Evolutionary conservation across 208 protist genomes (phyloP).

Genomic region (Novymonas esmeraldas): DNA sequence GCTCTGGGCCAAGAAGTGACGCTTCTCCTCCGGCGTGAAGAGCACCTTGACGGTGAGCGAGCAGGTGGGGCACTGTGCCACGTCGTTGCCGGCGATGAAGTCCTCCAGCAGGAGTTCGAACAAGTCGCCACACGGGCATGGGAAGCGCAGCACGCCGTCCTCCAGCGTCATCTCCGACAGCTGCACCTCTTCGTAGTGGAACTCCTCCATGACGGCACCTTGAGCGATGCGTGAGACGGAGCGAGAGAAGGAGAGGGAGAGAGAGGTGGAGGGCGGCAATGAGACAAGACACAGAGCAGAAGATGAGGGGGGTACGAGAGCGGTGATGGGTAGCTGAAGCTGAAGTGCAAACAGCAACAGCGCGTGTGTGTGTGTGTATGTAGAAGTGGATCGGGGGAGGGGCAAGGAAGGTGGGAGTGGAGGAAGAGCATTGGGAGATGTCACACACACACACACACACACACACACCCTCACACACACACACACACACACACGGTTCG

Average conservation of each 20-base stretch:
- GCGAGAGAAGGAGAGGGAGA: slow-evolving; percentile 7
- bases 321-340: too few species aligned
- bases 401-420: not conserved
- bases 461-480: too few species aligned
- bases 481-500: too few species aligned
- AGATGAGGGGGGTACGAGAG: too few species aligned
- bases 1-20: slow-evolving; percentile 35
- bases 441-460: too few species aligned
- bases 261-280: not conserved
- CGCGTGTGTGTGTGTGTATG: not conserved
- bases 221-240: not conserved
- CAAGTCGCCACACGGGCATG: slow-evolving; percentile 92
- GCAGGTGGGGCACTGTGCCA: slow-evolving; percentile 90
- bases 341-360: too few species aligned
- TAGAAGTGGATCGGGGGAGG: not conserved
- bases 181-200: slow-evolving; percentile 91
- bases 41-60: slow-evolving; percentile 87
- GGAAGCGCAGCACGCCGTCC: slow-evolving; percentile 73
- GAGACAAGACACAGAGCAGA: not conserved
- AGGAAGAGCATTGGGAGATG: too few species aligned
- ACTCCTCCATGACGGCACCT: slow-evolving; percentile 52
- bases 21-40: slow-evolving; percentile 61
- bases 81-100: slow-evolving; percentile 67
- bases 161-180: slow-evolving; percentile 86
- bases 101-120: slow-evolving; percentile 86